Base-by-base conservation (phyloP, 2,329 filamentous ascomycete genomes). In the Alternaria viburni region DNA sequence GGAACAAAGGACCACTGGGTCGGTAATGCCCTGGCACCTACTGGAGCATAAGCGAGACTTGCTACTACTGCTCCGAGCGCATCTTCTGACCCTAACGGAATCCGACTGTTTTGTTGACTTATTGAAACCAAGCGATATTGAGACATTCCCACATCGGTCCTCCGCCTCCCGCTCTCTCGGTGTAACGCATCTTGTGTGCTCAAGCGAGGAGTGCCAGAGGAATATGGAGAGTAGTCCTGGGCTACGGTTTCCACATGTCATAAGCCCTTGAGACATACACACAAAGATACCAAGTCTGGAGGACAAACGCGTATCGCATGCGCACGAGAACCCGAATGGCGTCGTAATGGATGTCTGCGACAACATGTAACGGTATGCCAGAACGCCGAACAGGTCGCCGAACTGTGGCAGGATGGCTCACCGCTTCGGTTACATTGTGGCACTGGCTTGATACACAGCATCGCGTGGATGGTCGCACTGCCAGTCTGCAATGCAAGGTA, bases 401-500 rank as follows among this genome's bases (percentile, higher is more conserved):
- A 67, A 64, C 62, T 63, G 59, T 66, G 36, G 25, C 52, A 66
- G 58, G 52, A 43, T 54, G 63, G 55, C 61, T 62, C 55, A 68
- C 66, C 57, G 59, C 64, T 47, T 45, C 21, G 54, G 19, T 60
- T 57, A 43, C 57, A 43, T 58, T 32, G 57, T 64, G 57, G 44
- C 28, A 60, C 59, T 32, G 21, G 15, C 5, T 52, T 54, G 58
- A 17, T 61, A 54, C 62, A 54, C 59, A 58, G 32, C 59, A 64
- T 59, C 17, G 36, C 49, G 50, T 65, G 55, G 54, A 64, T 57
- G 21, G 49, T 54, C 32, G 43, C 59, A 57, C 54, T 60, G 50
- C 55, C 59, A 63, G 55, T 32, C 51, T 62, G 57, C 30, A 46
- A 64, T 67, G 62, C 59, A 69, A 64, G 62, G 54, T 67, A 69